Conservation (phyloP, 78 protist species). For the Corallochytrium limacisporum region DNA sequence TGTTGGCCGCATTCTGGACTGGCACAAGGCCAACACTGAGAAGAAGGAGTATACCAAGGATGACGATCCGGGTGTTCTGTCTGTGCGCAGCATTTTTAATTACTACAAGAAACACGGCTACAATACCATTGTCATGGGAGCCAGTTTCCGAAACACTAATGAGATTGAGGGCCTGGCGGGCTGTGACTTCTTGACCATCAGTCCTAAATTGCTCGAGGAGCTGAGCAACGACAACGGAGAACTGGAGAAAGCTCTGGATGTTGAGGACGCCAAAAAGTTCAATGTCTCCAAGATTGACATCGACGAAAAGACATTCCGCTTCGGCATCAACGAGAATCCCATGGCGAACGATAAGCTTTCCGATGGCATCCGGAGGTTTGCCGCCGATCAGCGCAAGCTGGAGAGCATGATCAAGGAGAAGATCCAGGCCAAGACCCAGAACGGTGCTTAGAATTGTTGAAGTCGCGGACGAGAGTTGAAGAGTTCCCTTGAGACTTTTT, state of each 20-base stretch:
- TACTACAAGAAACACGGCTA: conserved; percentile 82
- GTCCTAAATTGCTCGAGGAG: conserved; percentile 52
- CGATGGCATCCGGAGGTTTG: conserved; percentile 83
- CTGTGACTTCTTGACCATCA: conserved; percentile 50
- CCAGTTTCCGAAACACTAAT: conserved; percentile 75
- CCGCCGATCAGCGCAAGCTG: conserved; percentile 43
- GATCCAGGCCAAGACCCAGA: conserved; percentile 5
- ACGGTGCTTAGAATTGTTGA: too few relatives aligned
- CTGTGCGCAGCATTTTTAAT: conserved; percentile 62
- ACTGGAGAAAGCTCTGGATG: conserved; percentile 2
- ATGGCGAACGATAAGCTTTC: conserved; percentile 89
- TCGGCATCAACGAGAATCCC: conserved; percentile 55
- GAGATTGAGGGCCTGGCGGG: conserved; percentile 51
- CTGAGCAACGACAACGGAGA: not conserved
- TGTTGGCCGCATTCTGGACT: conserved; percentile 91
- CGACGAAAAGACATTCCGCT: conserved; percentile 52
- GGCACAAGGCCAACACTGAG: conserved; percentile 39
- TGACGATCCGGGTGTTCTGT: conserved; percentile 83
- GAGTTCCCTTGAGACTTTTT: too few relatives aligned
- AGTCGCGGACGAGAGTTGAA: too few relatives aligned
- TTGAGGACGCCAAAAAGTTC: conserved; percentile 20
- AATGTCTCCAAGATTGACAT: conserved; percentile 17
- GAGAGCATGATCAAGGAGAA: conserved; percentile 22
- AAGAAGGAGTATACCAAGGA: conserved; percentile 24
- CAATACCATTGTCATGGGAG: conserved; percentile 91